Conservation (phyloP, 2,329 filamentous ascomycete genomes). For the Trichoderma koningiopsis region DNA sequence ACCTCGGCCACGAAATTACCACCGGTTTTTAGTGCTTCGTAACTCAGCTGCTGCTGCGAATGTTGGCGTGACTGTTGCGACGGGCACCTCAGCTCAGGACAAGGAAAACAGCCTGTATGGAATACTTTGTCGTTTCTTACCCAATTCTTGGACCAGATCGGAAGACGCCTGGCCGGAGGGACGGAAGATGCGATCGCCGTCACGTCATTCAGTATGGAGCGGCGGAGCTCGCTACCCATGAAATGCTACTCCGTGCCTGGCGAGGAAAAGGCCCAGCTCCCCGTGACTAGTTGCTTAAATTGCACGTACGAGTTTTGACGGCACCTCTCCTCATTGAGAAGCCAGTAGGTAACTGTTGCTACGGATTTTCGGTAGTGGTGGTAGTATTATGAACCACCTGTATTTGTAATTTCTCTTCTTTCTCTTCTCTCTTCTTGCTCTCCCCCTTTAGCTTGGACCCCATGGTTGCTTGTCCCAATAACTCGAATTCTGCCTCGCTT, state of each 20-base stretch:
- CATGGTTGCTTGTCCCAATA: neutral
- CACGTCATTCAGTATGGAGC: constrained; percentile 7
- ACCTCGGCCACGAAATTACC: neutral
- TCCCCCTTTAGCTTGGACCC: neutral
- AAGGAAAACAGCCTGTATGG: neutral
- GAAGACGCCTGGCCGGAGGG: neutral
- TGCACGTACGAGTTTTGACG: constrained; percentile 3
- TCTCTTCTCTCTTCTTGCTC: neutral
- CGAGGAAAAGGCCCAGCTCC: neutral
- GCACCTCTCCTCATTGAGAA: neutral
- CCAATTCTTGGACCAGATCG: neutral
- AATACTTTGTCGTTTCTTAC: neutral
- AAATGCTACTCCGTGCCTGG: constrained; percentile 9
- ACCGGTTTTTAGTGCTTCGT: neutral
- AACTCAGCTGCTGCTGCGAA: neutral
- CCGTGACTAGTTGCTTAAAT: neutral
- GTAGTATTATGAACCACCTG: neutral
- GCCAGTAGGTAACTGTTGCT: neutral
- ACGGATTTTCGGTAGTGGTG: neutral
- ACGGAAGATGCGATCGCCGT: constrained; percentile 2
- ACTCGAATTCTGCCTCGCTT: neutral
- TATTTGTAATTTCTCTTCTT: neutral
- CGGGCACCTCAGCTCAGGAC: neutral
- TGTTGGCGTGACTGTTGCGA: neutral
- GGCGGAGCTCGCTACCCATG: neutral